phyloP scores from a whole-genome alignment of 352 stramenopile species.

The Globisporangium lucens region DNA sequence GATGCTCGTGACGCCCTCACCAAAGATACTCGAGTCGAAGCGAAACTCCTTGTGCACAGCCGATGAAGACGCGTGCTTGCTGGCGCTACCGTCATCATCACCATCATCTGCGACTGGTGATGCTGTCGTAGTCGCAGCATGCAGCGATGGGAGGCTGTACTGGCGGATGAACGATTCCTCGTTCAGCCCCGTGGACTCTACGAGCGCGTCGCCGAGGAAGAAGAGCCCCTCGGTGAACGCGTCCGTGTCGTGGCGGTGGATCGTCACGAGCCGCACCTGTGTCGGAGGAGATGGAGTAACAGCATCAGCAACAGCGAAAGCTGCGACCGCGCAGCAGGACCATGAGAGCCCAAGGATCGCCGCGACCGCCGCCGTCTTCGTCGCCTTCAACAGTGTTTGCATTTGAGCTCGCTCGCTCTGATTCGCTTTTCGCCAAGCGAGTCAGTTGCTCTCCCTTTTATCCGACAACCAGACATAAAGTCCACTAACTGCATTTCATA shows the following conservation, averaged over 20 bases:
- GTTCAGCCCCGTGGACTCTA: slow-evolving; percentile 75
- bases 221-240: slow-evolving; percentile 77
- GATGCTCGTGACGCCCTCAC: slow-evolving; percentile 71
- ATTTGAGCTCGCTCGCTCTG: background rate
- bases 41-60: slow-evolving; percentile 41
- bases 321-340: background rate
- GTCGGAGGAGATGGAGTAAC: slow-evolving; percentile 20
- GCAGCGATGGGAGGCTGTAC: slow-evolving; percentile 33
- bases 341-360: slow-evolving; percentile 2
- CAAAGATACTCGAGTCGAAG: slow-evolving; percentile 65
- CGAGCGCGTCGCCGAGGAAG: slow-evolving; percentile 52
- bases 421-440: background rate
- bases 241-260: slow-evolving; percentile 63
- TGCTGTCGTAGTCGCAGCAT: background rate
- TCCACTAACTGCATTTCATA: background rate
- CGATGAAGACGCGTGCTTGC: background rate
- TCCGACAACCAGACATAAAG: background rate
- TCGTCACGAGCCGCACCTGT: slow-evolving; percentile 48
- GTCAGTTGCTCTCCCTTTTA: background rate
- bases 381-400: background rate
- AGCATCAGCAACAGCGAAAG: slow-evolving; percentile 9
- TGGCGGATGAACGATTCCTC: slow-evolving; percentile 69
- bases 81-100: background rate
- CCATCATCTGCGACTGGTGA: background rate
- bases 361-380: background rate